phyloP scores from a whole-genome alignment of 2,329 filamentous ascomycete species.

The Trichoderma sp. region DNA sequence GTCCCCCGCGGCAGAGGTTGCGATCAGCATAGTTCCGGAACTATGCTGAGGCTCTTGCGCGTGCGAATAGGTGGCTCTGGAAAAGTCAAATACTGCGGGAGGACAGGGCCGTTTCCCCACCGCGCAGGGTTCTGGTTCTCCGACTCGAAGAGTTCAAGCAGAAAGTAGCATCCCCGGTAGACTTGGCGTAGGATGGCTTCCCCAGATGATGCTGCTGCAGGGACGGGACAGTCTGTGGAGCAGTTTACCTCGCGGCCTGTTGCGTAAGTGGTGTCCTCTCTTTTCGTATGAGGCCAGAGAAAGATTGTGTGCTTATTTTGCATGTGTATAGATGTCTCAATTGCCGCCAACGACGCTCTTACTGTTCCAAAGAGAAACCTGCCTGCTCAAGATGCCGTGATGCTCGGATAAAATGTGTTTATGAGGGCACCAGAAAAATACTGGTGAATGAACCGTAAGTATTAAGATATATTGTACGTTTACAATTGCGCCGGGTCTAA shows the following conservation, averaged over 20 bases:
- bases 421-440: slow-evolving; percentile 43
- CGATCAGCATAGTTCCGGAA: not conserved
- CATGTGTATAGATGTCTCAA: slow-evolving; percentile 38
- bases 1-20: not conserved
- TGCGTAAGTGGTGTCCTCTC: slow-evolving; percentile 34
- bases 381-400: slow-evolving; percentile 42
- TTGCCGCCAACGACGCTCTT: slow-evolving; percentile 43
- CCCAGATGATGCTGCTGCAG: not conserved
- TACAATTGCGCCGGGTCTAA: not conserved
- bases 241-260: slow-evolving; percentile 35
- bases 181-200: slow-evolving; percentile 16
- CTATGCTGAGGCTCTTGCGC: slow-evolving; percentile 13
- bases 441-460: slow-evolving; percentile 42
- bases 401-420: slow-evolving; percentile 39
- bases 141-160: not conserved
- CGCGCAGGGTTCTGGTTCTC: slow-evolving; percentile 6
- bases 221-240: slow-evolving; percentile 21
- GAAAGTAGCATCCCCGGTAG: not conserved
- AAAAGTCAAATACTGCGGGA: slow-evolving; percentile 11
- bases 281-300: not conserved
- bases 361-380: slow-evolving; percentile 45
- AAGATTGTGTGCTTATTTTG: not conserved
- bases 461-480: not conserved
- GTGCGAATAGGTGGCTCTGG: not conserved
- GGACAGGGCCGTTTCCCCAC: slow-evolving; percentile 7